Percentiles rank a stretch among this genome's conserved stretches.
Evolutionary conservation across 108 stramenopile species (phyloP).

Genomic region (Cyclotella cryptica): DNA sequence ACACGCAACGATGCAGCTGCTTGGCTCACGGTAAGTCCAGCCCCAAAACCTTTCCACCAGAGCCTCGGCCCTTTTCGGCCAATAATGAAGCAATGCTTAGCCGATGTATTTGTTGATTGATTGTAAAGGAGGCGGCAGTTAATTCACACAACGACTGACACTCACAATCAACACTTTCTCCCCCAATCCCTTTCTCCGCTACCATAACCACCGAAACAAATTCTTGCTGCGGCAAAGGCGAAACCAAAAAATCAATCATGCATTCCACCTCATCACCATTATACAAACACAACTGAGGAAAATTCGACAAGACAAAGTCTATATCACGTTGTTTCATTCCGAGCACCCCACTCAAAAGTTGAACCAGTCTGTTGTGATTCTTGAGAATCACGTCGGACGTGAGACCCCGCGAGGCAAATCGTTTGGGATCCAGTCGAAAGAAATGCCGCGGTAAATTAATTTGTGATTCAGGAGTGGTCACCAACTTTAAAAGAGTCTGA

Average conservation of each 20-base stretch:
- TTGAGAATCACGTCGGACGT: conserved; percentile 18
- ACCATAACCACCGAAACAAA: conserved; percentile 27
- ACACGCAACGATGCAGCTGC: conserved; percentile 40
- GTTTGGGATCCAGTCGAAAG: conserved; percentile 24
- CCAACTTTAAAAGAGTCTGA: conserved; percentile 18
- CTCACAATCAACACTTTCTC: conserved; percentile 45
- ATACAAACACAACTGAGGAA: conserved; percentile 55
- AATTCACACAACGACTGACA: neutral
- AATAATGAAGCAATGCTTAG: conserved; percentile 4
- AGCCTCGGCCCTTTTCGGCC: conserved; percentile 31
- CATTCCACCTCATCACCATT: conserved; percentile 45
- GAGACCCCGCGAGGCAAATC: conserved; percentile 33
- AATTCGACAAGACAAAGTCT: conserved; percentile 41
- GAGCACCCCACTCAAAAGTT: conserved; percentile 23
- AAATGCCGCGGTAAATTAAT: conserved; percentile 42
- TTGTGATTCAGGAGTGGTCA: conserved; percentile 1
- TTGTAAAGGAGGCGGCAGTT: conserved; percentile 1
- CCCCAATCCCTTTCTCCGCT: conserved; percentile 28
- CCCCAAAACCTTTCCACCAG: conserved; percentile 53
- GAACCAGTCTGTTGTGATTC: conserved; percentile 19
- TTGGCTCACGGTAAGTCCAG: conserved; percentile 53
- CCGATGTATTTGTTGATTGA: neutral
- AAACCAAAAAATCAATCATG: conserved; percentile 48
- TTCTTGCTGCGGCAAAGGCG: conserved; percentile 36
- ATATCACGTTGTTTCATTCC: conserved; percentile 26